Conservation (phyloP, 2,329 filamentous ascomycete genomes). For the Dactylellina drechsleri region DNA sequence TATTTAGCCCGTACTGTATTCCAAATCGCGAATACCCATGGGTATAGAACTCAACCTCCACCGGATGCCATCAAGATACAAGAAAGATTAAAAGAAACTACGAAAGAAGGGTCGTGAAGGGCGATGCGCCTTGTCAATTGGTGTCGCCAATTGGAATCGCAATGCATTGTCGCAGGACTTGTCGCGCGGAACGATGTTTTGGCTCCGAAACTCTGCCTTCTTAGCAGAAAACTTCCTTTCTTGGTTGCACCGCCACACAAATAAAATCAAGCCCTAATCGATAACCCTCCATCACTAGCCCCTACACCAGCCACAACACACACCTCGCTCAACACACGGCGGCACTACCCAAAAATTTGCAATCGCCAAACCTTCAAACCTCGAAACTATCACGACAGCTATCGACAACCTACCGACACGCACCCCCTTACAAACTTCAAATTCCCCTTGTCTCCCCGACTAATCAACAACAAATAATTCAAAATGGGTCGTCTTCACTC, state of each 20-base stretch:
- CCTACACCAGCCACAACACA: slow-evolving; percentile 45
- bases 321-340: not conserved
- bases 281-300: slow-evolving; percentile 39
- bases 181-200: slow-evolving; percentile 15
- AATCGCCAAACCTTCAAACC: slow-evolving; percentile 19
- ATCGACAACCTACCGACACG: slow-evolving; percentile 31
- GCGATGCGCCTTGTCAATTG: no score
- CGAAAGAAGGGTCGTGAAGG: no score
- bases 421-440: not conserved
- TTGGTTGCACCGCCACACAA: slow-evolving; percentile 16
- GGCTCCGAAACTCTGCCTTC: not conserved
- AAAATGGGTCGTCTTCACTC: slow-evolving; percentile 69
- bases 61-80: no score
- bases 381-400: slow-evolving; percentile 17
- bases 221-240: slow-evolving; percentile 4
- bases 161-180: not conserved
- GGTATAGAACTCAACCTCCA: no score
- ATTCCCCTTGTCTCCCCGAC: not conserved
- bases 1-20: no score
- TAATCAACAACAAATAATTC: slow-evolving; percentile 21
- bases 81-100: no score
- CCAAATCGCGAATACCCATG: no score
- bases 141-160: no score
- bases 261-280: slow-evolving; percentile 44
- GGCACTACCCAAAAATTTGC: slow-evolving; percentile 47